Percentiles rank a stretch among this genome's conserved stretches.
Conservation (phyloP, 2,329 filamentous ascomycete species). For the Exophiala phaeomuriformis region DNA sequence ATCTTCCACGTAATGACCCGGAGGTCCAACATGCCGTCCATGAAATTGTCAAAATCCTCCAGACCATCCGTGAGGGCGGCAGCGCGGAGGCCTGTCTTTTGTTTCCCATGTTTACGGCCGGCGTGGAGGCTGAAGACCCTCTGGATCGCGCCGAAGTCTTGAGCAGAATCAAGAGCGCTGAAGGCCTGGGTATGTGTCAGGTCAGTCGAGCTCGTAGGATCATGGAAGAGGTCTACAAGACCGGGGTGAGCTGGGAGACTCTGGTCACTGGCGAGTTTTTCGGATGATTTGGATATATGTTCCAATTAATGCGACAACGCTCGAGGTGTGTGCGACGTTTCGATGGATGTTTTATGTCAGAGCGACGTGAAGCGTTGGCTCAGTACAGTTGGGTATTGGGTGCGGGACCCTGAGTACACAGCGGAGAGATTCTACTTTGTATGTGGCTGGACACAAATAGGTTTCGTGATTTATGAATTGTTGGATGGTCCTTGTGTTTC, state of each 20-base stretch:
- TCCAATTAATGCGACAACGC: neutral
- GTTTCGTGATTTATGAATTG: no score
- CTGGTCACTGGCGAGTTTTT: conserved; percentile 59
- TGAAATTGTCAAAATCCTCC: conserved; percentile 56
- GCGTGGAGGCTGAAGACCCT: conserved; percentile 59
- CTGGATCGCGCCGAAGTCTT: conserved; percentile 55
- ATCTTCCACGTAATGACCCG: conserved; percentile 49
- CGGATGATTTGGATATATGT: conserved; percentile 41
- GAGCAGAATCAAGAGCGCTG: conserved; percentile 58
- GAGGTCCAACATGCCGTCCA: conserved; percentile 58
- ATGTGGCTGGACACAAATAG: no score
- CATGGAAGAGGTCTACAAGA: conserved; percentile 64
- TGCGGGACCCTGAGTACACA: neutral
- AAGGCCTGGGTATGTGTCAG: conserved; percentile 70
- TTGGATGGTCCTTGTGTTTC: no score
- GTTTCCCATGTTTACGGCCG: conserved; percentile 77
- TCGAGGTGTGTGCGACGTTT: no score
- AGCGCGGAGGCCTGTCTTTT: conserved; percentile 67
- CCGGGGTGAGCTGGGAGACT: conserved; percentile 61
- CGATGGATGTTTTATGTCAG: no score
- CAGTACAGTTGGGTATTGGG: neutral
- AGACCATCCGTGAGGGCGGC: conserved; percentile 56
- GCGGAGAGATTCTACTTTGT: no score
- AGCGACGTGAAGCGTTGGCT: no score
- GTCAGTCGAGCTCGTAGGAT: conserved; percentile 56